Evolutionary conservation across 352 stramenopile genomes (phyloP).

Genomic region (Albugo laibachii): DNA sequence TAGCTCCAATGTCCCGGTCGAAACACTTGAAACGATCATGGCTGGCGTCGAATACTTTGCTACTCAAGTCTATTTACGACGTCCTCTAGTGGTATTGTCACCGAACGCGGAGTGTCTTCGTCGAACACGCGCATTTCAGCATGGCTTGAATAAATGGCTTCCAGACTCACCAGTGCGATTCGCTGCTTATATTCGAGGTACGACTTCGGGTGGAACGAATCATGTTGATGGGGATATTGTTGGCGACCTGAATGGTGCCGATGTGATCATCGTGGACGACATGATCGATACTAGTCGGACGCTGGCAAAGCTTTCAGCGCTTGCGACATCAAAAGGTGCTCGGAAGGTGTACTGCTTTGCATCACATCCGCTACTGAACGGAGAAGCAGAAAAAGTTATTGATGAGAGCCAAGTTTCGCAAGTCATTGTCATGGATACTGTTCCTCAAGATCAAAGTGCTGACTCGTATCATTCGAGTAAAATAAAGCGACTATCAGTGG

Average conservation of each 20-base stretch:
- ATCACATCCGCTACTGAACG: slow-evolving; percentile 79
- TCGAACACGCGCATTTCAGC: slow-evolving; percentile 71
- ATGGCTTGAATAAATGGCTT: slow-evolving; percentile 72
- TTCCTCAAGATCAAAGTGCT: slow-evolving; percentile 31
- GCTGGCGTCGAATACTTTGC: slow-evolving; percentile 83
- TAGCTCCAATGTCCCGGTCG: slow-evolving; percentile 74
- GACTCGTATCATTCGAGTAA: slow-evolving; percentile 44
- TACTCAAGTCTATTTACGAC: slow-evolving; percentile 59
- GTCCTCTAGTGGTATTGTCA: slow-evolving; percentile 70
- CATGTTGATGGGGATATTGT: slow-evolving; percentile 52
- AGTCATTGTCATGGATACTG: slow-evolving; percentile 83
- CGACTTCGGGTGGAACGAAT: neutral
- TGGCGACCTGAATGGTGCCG: slow-evolving; percentile 69
- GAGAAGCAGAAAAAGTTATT: slow-evolving; percentile 71
- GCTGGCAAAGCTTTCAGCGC: slow-evolving; percentile 59
- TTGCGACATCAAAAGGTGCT: slow-evolving; percentile 64
- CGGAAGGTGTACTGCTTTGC: slow-evolving; percentile 81
- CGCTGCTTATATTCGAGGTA: slow-evolving; percentile 62
- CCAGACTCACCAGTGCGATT: slow-evolving; percentile 62
- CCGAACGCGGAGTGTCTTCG: slow-evolving; percentile 77
- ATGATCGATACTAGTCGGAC: slow-evolving; percentile 78
- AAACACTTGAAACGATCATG: slow-evolving; percentile 85
- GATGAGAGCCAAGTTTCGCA: slow-evolving; percentile 61
- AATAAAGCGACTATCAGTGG: slow-evolving; percentile 75
- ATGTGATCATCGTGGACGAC: slow-evolving; percentile 86